A percentile compares a stretch with the other conserved stretches of the same genome.
These are phyloP conservation scores for Talinum fruticosum DNA, from an alignment of 148 eudicot species.

Conservation along the genomic window DNA sequence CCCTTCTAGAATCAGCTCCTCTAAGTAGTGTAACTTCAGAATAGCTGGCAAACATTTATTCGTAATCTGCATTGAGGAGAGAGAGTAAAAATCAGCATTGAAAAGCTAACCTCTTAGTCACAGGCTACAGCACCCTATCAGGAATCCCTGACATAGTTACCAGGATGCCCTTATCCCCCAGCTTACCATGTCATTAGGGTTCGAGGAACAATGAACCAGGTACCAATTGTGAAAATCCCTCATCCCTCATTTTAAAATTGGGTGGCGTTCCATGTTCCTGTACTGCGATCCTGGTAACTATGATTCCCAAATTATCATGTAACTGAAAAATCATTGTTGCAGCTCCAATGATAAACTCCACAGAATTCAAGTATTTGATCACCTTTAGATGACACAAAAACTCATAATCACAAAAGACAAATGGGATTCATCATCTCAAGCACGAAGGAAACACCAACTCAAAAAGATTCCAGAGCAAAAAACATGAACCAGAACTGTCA, in stretches of 20 bases:
- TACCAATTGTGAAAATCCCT: neutral
- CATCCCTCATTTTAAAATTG: neutral
- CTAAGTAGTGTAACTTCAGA: constrained; percentile 63
- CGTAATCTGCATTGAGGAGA: constrained; percentile 58
- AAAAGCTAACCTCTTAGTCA: neutral
- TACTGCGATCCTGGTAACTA: constrained; percentile 3
- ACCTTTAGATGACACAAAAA: constrained; percentile 12
- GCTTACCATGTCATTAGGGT: neutral
- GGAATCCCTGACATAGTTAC: neutral
- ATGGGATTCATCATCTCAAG: neutral
- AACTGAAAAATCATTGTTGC: neutral
- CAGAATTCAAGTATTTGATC: neutral
- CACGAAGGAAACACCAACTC: constrained; percentile 15
- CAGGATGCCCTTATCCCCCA: neutral
- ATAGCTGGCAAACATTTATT: constrained; percentile 68
- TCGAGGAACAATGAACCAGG: neutral
- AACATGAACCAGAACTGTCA: constrained; percentile 17
- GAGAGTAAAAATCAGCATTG: constrained; percentile 13
- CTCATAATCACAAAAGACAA: neutral
- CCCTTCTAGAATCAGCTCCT: constrained; percentile 81
- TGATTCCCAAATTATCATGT: neutral
- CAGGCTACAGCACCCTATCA: neutral
- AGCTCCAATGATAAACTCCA: neutral
- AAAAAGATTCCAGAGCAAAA: constrained; percentile 14
- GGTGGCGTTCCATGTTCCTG: neutral